Percentiles rank a stretch among this genome's conserved stretches.
Conservation (phyloP, 805 yeast species). For the Teunomyces cretensis region DNA sequence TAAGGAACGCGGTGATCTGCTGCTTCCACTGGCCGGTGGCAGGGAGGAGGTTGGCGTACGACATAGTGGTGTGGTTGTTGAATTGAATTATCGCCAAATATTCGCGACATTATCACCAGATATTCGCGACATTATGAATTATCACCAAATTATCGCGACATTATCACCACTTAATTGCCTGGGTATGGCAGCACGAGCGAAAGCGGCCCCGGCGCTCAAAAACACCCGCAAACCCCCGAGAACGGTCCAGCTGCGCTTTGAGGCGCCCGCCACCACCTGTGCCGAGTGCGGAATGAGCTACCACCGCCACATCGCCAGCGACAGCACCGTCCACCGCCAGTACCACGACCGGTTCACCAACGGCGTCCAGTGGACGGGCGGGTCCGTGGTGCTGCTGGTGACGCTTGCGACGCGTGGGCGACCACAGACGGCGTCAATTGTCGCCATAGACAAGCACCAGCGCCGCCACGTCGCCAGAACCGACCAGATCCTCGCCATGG, state of each 20-base stretch:
- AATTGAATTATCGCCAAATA: not conserved
- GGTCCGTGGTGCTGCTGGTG: slow-evolving; percentile 6
- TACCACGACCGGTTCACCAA: slow-evolving; percentile 50
- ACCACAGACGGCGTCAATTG: slow-evolving; percentile 5
- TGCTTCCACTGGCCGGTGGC: slow-evolving; percentile 78
- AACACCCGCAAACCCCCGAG: not conserved
- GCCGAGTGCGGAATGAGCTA: slow-evolving; percentile 56
- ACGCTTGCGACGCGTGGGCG: not conserved
- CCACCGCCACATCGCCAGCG: slow-evolving; percentile 38
- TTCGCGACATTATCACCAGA: too few relatives aligned
- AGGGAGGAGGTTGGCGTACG: slow-evolving; percentile 62
- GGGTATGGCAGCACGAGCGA: not conserved
- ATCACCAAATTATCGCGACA: too few relatives aligned
- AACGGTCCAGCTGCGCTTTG: slow-evolving; percentile 1
- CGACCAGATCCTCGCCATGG: slow-evolving; percentile 44
- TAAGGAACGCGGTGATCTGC: slow-evolving; percentile 70
- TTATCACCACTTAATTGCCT: too few relatives aligned
- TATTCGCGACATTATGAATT: too few relatives aligned
- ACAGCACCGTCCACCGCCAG: slow-evolving; percentile 46
- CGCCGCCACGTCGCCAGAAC: slow-evolving; percentile 20
- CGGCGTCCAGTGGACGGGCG: slow-evolving; percentile 50
- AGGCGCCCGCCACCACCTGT: slow-evolving; percentile 33
- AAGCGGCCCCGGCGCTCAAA: not conserved
- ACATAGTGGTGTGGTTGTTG: not conserved
- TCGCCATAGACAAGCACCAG: slow-evolving; percentile 10